Percentiles rank a stretch among this genome's conserved stretches.
Evolutionary conservation across 2,329 filamentous ascomycete species (phyloP).

Genomic region (Xylaria sp.): DNA sequence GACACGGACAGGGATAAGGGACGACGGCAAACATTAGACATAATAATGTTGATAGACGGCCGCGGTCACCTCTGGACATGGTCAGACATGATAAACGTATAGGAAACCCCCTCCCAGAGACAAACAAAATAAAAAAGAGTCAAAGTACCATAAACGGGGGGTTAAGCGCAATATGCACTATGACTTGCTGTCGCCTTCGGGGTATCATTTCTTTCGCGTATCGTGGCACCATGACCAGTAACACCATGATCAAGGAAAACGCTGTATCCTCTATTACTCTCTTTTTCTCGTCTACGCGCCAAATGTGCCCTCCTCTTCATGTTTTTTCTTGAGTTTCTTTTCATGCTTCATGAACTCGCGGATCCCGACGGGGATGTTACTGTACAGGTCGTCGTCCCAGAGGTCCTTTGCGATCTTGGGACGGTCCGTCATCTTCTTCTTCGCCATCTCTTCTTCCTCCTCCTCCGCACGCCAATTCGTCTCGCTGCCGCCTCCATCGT

Average conservation of each 20-base stretch:
- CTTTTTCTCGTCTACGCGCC: constrained; percentile 51
- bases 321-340: constrained; percentile 84
- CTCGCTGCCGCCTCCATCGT: constrained; percentile 81
- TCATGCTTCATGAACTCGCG: constrained; percentile 97
- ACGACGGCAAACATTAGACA: constrained; percentile 29
- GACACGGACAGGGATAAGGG: background rate
- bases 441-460: constrained; percentile 47
- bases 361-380: constrained; percentile 88
- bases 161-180: constrained; percentile 6
- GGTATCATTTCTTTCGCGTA: constrained; percentile 27
- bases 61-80: constrained; percentile 14
- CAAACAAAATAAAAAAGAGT: constrained; percentile 1
- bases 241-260: constrained; percentile 6
- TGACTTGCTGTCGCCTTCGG: constrained; percentile 2
- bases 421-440: constrained; percentile 52
- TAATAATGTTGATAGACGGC: constrained; percentile 30
- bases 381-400: constrained; percentile 76
- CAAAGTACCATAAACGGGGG: background rate
- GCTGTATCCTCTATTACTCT: constrained; percentile 5
- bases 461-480: constrained; percentile 66
- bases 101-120: background rate
- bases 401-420: constrained; percentile 61
- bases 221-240: constrained; percentile 6
- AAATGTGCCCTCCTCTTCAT: constrained; percentile 65
- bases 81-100: constrained; percentile 13